A percentile compares a stretch with the other conserved stretches of the same genome.
Evolutionary conservation across 2,329 filamentous ascomycete species (phyloP).

Genomic region (Beauveria sp.): DNA sequence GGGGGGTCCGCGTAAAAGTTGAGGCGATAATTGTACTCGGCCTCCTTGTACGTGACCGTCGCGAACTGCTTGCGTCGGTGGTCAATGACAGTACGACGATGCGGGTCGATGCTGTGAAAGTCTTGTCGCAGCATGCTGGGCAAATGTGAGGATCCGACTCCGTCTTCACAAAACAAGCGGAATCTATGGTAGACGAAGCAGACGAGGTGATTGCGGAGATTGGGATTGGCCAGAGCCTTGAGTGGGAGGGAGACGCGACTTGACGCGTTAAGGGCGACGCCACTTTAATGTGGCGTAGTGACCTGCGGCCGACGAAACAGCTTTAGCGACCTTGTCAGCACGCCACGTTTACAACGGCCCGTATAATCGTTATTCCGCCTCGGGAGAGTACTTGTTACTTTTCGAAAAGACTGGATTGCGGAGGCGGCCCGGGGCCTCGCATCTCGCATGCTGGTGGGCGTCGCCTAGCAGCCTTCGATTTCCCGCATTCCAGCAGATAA

Average conservation of each 20-base stretch:
- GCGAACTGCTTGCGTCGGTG: constrained; percentile 84
- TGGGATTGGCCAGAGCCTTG: background rate
- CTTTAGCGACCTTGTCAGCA: background rate
- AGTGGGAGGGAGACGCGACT: constrained; percentile 25
- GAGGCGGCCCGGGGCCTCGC: too few species aligned
- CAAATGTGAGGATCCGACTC: background rate
- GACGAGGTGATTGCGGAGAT: constrained; percentile 1
- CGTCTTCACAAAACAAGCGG: background rate
- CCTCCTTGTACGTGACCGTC: constrained; percentile 64
- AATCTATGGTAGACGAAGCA: background rate
- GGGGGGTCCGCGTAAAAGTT: constrained; percentile 89
- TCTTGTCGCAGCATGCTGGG: constrained; percentile 42
- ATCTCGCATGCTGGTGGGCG: too few species aligned
- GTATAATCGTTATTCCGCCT: too few species aligned
- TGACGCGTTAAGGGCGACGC: constrained; percentile 22
- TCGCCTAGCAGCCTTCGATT: too few species aligned
- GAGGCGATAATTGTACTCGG: constrained; percentile 75
- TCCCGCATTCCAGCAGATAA: too few species aligned
- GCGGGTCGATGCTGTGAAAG: constrained; percentile 52
- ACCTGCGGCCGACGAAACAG: background rate
- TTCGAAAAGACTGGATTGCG: too few species aligned
- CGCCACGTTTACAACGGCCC: background rate
- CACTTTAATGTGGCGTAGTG: background rate
- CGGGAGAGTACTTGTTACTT: too few species aligned
- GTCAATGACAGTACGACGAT: constrained; percentile 70